Evolutionary conservation across 495 filamentous ascomycete genomes (phyloP).

Genomic region (Parachaetomium inaequale): DNA sequence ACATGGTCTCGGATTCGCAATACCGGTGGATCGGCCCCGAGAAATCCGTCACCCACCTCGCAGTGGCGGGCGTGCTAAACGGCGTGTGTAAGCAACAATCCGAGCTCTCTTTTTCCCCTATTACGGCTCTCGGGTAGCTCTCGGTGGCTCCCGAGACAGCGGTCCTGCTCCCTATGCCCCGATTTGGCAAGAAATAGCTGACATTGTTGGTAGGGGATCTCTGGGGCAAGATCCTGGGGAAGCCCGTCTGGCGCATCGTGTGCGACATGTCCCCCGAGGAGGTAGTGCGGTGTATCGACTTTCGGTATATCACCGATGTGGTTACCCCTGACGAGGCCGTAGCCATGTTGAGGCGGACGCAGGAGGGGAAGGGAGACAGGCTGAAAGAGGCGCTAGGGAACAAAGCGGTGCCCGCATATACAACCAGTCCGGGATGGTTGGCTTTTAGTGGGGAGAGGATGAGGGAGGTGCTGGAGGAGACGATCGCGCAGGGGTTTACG

Average conservation of each 20-base stretch:
- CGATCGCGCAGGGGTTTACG: constrained; percentile 67
- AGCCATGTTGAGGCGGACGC: constrained; percentile 57
- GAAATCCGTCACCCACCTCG: constrained; percentile 90
- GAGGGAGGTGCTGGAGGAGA: constrained; percentile 64
- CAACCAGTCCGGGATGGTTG: constrained; percentile 84
- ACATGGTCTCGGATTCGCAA: constrained; percentile 83
- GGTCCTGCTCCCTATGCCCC: too few relatives aligned
- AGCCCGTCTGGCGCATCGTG: constrained; percentile 86
- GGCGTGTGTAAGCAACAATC: too few relatives aligned
- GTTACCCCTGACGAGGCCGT: constrained; percentile 81
- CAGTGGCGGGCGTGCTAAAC: constrained; percentile 83
- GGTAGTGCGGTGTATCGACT: constrained; percentile 81
- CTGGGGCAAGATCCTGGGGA: constrained; percentile 81
- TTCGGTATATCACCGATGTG: constrained; percentile 86
- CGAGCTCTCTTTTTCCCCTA: too few relatives aligned
- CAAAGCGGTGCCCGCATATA: constrained; percentile 83
- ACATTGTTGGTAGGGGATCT: too few relatives aligned
- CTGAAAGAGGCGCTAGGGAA: constrained; percentile 64
- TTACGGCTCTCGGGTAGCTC: too few relatives aligned
- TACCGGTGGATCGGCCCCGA: constrained; percentile 92
- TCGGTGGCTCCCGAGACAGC: too few relatives aligned
- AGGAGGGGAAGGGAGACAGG: constrained; percentile 60
- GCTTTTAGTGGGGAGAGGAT: constrained; percentile 89
- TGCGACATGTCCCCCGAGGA: constrained; percentile 84
- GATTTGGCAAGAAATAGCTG: too few relatives aligned